Percentiles rank a stretch among this genome's conserved stretches.
These are phyloP conservation scores for Erucastrum elatum DNA, from an alignment of 345 rosid genomes.

Conservation along the genomic window DNA sequence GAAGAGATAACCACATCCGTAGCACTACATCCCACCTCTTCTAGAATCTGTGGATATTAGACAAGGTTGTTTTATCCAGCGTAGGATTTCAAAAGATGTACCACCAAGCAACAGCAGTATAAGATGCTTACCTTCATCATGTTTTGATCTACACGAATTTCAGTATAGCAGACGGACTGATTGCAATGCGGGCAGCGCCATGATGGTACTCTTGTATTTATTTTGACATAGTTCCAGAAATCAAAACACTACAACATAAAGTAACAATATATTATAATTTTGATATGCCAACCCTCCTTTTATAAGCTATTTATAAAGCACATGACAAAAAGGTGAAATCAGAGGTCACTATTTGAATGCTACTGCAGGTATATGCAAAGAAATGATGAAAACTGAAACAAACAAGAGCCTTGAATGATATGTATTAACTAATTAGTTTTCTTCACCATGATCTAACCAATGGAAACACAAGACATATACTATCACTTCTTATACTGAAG, in stretches of 20 bases:
- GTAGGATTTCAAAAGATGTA: conserved; percentile 1
- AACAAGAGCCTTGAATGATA: too few species aligned
- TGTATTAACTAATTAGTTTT: too few species aligned
- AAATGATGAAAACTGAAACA: too few species aligned
- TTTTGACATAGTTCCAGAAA: conserved; percentile 65
- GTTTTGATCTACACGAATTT: conserved; percentile 73
- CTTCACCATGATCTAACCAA: too few species aligned
- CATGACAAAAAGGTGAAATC: too few species aligned
- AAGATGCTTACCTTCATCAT: conserved; percentile 70
- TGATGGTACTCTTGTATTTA: conserved; percentile 78
- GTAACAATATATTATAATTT: neutral
- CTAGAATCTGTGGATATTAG: conserved; percentile 58
- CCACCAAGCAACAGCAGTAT: neutral
- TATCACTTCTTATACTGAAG: neutral
- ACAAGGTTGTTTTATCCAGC: neutral
- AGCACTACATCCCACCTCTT: conserved; percentile 58
- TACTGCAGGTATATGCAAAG: too few species aligned
- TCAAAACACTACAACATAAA: conserved; percentile 72
- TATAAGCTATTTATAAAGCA: too few species aligned
- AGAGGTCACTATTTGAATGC: too few species aligned
- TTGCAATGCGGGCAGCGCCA: conserved; percentile 99
- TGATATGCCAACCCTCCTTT: too few species aligned
- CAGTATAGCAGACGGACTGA: conserved; percentile 68
- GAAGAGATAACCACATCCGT: conserved; percentile 64
- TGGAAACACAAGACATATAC: neutral